These are phyloP conservation scores for Salix koriyanagi DNA, from an alignment of 345 rosid genomes.

Conservation along the genomic window DNA sequence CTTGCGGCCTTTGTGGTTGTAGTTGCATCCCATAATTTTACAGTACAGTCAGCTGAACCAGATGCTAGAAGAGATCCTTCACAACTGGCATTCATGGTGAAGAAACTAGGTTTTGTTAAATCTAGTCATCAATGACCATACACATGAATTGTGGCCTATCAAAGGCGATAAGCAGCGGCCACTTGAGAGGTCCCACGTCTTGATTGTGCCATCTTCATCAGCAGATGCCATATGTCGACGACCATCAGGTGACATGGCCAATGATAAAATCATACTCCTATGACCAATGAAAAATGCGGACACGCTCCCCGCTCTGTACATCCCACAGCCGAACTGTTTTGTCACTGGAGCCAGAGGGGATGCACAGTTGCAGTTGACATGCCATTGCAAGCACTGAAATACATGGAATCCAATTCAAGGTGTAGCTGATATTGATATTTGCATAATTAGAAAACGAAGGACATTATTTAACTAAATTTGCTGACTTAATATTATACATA, in stretches of 20 bases:
- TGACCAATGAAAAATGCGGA: conserved; percentile 82
- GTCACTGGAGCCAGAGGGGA: conserved; percentile 92
- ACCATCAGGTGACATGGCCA: conserved; percentile 97
- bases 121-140: conserved; percentile 39
- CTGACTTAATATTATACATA: neutral
- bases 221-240: conserved; percentile 95
- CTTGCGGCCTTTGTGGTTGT: conserved; percentile 56
- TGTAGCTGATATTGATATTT: neutral
- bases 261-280: conserved; percentile 68
- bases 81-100: conserved; percentile 36
- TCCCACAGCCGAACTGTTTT: conserved; percentile 93
- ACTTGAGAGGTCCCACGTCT: conserved; percentile 98
- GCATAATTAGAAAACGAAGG: neutral
- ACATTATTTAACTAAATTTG: neutral
- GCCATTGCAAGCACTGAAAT: conserved; percentile 93
- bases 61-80: conserved; percentile 96
- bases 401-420: neutral
- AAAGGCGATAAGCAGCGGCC: conserved; percentile 92
- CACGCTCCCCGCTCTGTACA: conserved; percentile 88
- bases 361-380: conserved; percentile 94
- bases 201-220: conserved; percentile 84
- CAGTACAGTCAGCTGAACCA: conserved; percentile 94
- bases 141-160: conserved; percentile 89
- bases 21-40: conserved; percentile 87
- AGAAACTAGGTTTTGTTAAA: neutral